These are phyloP conservation scores for Globisporangium megalacanthum DNA, from an alignment of 352 stramenopile species.

Conservation along the genomic window DNA sequence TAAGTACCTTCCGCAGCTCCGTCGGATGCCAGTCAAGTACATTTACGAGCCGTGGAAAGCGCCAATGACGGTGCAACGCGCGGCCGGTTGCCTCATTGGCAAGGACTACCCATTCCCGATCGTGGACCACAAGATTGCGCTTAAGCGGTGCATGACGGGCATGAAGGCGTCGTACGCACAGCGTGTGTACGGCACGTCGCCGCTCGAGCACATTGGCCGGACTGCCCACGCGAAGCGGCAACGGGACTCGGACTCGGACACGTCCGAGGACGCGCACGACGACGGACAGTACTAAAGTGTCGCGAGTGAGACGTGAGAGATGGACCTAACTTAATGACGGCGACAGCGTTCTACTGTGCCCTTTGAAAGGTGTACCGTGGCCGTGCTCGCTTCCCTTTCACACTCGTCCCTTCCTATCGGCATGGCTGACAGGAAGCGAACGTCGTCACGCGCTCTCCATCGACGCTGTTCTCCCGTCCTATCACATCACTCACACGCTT, in stretches of 20 bases:
- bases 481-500: no score
- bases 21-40: conserved; percentile 82
- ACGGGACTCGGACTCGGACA: conserved; percentile 8
- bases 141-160: conserved; percentile 61
- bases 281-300: background rate
- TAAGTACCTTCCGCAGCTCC: conserved; percentile 91
- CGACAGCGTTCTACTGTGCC: conserved; percentile 95
- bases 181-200: conserved; percentile 12
- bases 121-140: conserved; percentile 77
- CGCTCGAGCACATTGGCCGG: background rate
- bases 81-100: conserved; percentile 84
- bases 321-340: background rate
- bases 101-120: conserved; percentile 95
- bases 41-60: conserved; percentile 63
- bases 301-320: background rate
- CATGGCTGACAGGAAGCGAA: no score
- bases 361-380: background rate
- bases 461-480: no score
- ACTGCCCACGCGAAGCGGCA: conserved; percentile 1
- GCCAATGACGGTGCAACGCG: conserved; percentile 49
- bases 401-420: no score
- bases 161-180: conserved; percentile 83
- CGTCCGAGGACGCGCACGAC: conserved; percentile 7
- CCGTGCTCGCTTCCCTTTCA: no score
- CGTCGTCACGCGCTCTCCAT: no score